Evolutionary conservation across 371 early-diverging fungal species (phyloP).

Genomic region (Polyrhizophydium stewartii): DNA sequence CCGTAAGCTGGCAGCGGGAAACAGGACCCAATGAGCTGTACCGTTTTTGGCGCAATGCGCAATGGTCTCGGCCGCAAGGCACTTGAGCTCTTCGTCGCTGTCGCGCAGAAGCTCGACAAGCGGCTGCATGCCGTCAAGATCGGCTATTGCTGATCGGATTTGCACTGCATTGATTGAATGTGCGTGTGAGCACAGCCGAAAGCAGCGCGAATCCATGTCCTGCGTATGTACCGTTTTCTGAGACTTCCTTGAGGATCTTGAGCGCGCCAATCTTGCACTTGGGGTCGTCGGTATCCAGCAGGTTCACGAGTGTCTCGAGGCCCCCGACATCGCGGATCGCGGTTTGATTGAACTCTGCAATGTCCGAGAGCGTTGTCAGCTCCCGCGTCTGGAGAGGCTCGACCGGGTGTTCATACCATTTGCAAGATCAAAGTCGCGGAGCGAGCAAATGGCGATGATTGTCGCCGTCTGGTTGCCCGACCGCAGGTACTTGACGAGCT

Average conservation of each 20-base stretch:
- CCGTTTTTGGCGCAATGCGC: constrained; percentile 55
- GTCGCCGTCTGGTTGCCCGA: constrained; percentile 58
- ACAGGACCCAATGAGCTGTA: constrained; percentile 10
- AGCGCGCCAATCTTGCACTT: constrained; percentile 55
- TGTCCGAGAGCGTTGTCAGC: background rate
- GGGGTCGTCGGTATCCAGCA: constrained; percentile 54
- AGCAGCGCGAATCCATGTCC: background rate
- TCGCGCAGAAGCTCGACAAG: constrained; percentile 50
- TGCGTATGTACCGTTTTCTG: constrained; percentile 39
- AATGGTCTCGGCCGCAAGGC: constrained; percentile 56
- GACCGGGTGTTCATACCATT: constrained; percentile 40
- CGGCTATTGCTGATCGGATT: constrained; percentile 47
- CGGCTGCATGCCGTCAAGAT: constrained; percentile 52
- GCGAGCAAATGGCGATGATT: constrained; percentile 56
- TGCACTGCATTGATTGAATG: no score
- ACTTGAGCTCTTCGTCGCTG: constrained; percentile 44
- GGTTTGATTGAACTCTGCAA: constrained; percentile 45
- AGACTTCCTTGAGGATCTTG: constrained; percentile 48
- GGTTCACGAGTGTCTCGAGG: constrained; percentile 51
- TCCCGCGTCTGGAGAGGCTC: background rate
- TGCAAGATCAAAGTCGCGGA: constrained; percentile 51
- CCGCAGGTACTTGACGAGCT: constrained; percentile 52
- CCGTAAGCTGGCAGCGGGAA: background rate
- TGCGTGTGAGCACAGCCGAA: background rate
- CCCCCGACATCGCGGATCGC: constrained; percentile 58